Evolutionary conservation across 306 rosid genomes (phyloP).

Genomic region (Vigna reflexopilosa): DNA sequence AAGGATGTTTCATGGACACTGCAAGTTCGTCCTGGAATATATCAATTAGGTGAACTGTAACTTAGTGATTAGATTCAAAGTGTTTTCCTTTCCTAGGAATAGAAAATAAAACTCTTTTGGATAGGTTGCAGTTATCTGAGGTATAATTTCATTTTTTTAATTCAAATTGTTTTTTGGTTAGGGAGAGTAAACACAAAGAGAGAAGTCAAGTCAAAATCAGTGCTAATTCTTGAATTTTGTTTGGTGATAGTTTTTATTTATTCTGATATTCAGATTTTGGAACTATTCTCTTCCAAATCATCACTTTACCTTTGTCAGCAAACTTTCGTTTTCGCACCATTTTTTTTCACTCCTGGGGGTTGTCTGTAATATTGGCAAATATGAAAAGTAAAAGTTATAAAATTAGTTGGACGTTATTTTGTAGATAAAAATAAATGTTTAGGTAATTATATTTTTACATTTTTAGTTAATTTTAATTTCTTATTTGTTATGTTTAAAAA

Average conservation of each 20-base stretch:
- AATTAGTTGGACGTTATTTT: too few species aligned
- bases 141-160: conserved; percentile 24
- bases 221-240: conserved; percentile 46
- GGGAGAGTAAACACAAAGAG: not conserved
- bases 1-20: conserved; percentile 36
- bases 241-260: conserved; percentile 43
- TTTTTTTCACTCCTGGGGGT: too few species aligned
- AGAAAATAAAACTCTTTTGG: conserved; percentile 15
- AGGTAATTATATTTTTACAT: too few species aligned
- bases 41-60: conserved; percentile 52
- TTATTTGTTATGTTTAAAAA: too few species aligned
- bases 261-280: conserved; percentile 37
- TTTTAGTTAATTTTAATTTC: too few species aligned
- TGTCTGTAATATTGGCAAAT: too few species aligned
- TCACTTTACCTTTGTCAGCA: too few species aligned
- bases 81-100: conserved; percentile 36
- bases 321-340: too few species aligned
- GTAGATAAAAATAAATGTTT: too few species aligned
- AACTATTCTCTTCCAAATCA: conserved; percentile 16
- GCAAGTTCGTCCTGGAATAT: conserved; percentile 46
- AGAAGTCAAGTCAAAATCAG: conserved; percentile 25
- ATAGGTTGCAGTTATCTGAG: conserved; percentile 34
- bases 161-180: not conserved
- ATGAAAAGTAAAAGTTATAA: too few species aligned
- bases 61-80: conserved; percentile 34